A percentile compares a stretch with the other conserved stretches of the same genome.
phyloP scores from a whole-genome alignment of 345 rosid species.

The Salix koriyanagi region DNA sequence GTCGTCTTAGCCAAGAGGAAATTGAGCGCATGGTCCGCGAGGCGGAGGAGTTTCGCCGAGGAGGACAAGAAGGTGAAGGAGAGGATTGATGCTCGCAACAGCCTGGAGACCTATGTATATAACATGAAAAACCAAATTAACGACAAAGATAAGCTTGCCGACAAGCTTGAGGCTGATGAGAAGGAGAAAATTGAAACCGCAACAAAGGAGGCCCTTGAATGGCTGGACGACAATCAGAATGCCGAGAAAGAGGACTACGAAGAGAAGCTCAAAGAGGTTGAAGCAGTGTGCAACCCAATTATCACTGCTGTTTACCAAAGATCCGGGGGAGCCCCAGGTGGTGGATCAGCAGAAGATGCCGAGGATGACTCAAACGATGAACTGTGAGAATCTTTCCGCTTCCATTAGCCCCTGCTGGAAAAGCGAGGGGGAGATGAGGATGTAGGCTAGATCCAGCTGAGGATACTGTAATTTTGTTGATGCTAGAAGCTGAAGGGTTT shows the following conservation, averaged over 20 bases:
- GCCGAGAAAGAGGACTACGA: constrained; percentile 89
- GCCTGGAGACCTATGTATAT: constrained; percentile 79
- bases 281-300: constrained; percentile 90
- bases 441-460: constrained; percentile 13
- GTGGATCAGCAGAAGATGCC: constrained; percentile 35
- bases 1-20: constrained; percentile 94
- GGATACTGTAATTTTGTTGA: constrained; percentile 32
- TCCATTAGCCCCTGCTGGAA: not conserved
- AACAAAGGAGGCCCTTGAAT: constrained; percentile 87
- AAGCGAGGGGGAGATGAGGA: constrained; percentile 8
- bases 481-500: constrained; percentile 17
- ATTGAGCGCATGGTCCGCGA: constrained; percentile 90
- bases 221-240: constrained; percentile 86
- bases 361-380: constrained; percentile 60
- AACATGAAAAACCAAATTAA: constrained; percentile 94
- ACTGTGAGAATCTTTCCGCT: constrained; percentile 28
- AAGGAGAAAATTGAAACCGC: constrained; percentile 85
- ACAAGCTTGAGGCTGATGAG: constrained; percentile 84
- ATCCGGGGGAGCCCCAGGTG: constrained; percentile 76
- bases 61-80: constrained; percentile 96
- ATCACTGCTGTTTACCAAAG: constrained; percentile 78
- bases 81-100: constrained; percentile 83
- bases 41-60: constrained; percentile 94
- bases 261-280: constrained; percentile 95
- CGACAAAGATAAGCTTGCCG: constrained; percentile 94